Evolutionary conservation across 2,329 filamentous ascomycete genomes (phyloP), one percentile per base, ranked within the genome.

Genomic region (Ampelomyces quisqualis): DNA sequence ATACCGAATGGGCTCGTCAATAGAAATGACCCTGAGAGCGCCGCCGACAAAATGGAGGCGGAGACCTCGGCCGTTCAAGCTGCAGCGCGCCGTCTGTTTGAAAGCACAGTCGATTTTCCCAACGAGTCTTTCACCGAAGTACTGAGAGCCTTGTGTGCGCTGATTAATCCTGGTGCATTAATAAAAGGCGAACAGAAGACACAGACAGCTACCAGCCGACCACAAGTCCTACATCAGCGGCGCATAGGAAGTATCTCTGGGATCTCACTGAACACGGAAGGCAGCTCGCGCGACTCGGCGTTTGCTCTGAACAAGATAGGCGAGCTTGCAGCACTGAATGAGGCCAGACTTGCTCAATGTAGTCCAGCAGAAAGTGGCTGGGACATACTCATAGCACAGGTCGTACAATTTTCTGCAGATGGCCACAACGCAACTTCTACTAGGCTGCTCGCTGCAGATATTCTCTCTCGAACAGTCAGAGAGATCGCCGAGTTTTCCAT

Each of bases 21-120:
- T 22, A 57, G 56, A 18, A 32, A 42, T 9, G 64, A 65, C 29
- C 39, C 49, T 7, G 61, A 65, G 4, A 33, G 45, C 8, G 47
- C 53, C 7, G 37, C 47, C n/a, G 67, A 70, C 32, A 67, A 61
- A 32, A 49, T 97, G 56, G 82, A 81, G 24, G 76, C 80, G 0
- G 93, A 98, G 63, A 86, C 95, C 19, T 81, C 86, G 45, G 88
- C 93, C 21, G 91, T 97, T 0, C 88, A 96, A 65, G 85, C 86
- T 5, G 93, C 93, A 2, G 89, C 90, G 1, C 82, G 83, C 1
- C 82, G 93, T 48, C 75, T 98, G 13, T 84, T 97, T 43, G 93
- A 97, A 64, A 95, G 90, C 68, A 97, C 90, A 0, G 77, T 86
- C 11, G 90, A 96, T 55, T 97, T 95, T 57, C 88, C 90, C 0